Conservation (phyloP, 805 yeast genomes). For the Wickerhamiella musiphila region DNA sequence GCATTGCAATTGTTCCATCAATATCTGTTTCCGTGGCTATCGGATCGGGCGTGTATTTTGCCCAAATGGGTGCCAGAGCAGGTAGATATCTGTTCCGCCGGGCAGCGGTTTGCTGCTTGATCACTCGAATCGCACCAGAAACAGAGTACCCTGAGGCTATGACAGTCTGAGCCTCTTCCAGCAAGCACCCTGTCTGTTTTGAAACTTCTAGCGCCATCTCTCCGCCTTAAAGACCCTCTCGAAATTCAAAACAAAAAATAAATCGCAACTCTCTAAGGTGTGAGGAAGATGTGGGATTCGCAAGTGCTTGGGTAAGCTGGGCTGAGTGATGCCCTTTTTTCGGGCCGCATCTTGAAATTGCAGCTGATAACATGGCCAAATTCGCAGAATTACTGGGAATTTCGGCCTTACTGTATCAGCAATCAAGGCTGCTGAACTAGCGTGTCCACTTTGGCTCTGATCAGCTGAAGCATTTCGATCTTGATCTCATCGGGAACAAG, state of each 20-base stretch:
- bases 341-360: no score
- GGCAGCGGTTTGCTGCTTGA: constrained; percentile 2
- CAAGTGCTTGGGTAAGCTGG: no score
- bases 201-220: constrained; percentile 4
- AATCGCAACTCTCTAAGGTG: no score
- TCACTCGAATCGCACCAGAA: constrained; percentile 2
- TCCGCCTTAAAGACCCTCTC: no score
- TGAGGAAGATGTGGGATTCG: no score
- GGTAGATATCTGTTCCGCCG: constrained; percentile 7
- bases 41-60: background rate
- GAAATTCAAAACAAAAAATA: no score
- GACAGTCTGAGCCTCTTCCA: constrained; percentile 8
- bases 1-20: constrained; percentile 58
- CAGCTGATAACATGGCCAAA: no score
- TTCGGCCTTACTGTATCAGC: no score
- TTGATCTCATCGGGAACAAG: constrained; percentile 54
- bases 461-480: constrained; percentile 38
- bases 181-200: constrained; percentile 9
- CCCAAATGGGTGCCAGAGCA: constrained; percentile 5
- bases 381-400: no score
- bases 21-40: constrained; percentile 37
- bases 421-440: constrained; percentile 14
- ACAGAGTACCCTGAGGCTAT: no score
- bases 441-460: constrained; percentile 22
- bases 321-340: no score